Conservation (phyloP, 306 rosid species). For the Medicago lupulina region DNA sequence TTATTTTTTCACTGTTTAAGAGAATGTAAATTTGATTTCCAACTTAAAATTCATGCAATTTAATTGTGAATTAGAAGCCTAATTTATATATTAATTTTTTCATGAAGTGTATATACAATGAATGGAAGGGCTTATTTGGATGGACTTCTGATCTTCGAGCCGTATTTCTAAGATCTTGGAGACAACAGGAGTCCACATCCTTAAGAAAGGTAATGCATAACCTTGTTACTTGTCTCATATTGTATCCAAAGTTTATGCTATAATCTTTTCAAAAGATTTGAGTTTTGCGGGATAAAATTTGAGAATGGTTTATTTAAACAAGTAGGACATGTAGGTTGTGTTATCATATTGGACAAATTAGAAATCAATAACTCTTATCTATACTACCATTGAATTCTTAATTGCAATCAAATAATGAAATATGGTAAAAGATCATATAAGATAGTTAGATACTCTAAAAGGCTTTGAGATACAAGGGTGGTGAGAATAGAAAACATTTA, state of each 20-base stretch:
- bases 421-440: too few species aligned
- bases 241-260: slow-evolving; percentile 2
- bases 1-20: slow-evolving; percentile 11
- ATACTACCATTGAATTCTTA: too few species aligned
- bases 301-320: not conserved
- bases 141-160: slow-evolving; percentile 88
- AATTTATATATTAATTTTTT: slow-evolving; percentile 23
- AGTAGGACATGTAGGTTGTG: not conserved
- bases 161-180: slow-evolving; percentile 65
- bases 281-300: slow-evolving; percentile 2
- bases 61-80: slow-evolving; percentile 10
- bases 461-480: not conserved
- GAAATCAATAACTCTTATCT: too few species aligned
- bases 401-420: too few species aligned
- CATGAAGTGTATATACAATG: slow-evolving; percentile 76
- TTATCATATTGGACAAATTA: slow-evolving; percentile 16
- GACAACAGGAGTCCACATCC: slow-evolving; percentile 66
- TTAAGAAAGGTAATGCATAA: slow-evolving; percentile 62
- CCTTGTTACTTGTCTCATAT: slow-evolving; percentile 26
- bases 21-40: slow-evolving; percentile 16
- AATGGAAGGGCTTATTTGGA: slow-evolving; percentile 86
- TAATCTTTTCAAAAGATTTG: slow-evolving; percentile 25
- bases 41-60: slow-evolving; percentile 22
- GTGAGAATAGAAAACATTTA: not conserved
- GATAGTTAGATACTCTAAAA: too few species aligned